Evolutionary conservation across 1,284 basidiomycete genomes (phyloP).

Genomic region (Trametes hirsuta): DNA sequence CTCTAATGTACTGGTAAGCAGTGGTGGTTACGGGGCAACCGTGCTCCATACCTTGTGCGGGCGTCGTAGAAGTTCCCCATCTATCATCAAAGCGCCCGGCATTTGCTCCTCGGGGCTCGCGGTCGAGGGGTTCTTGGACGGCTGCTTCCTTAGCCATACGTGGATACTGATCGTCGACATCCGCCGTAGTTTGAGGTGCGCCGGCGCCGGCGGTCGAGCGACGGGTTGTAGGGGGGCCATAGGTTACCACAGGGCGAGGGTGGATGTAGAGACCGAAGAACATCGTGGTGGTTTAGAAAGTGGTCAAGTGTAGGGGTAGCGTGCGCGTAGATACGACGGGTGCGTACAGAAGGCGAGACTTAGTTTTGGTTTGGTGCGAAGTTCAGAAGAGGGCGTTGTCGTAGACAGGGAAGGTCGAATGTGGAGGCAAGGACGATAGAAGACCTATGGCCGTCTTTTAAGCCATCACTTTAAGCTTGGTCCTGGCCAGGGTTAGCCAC

Average conservation of each 20-base stretch:
- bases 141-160: background rate
- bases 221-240: background rate
- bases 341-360: too few species aligned
- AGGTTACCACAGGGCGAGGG: background rate
- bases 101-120: background rate
- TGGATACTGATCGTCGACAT: background rate
- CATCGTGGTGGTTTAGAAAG: background rate
- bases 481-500: background rate
- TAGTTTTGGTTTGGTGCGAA: too few species aligned
- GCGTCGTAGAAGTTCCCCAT: background rate
- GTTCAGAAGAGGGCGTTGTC: too few species aligned
- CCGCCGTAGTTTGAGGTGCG: background rate
- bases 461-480: background rate
- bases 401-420: background rate
- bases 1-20: background rate
- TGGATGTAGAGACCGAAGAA: slow-evolving; percentile 4
- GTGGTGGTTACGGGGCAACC: too few species aligned
- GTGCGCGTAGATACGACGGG: background rate
- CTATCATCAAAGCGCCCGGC: background rate
- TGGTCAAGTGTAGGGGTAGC: background rate
- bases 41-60: background rate
- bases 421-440: background rate
- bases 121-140: background rate
- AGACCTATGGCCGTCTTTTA: background rate
- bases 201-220: background rate